Conservation (phyloP, 2,329 filamentous ascomycete genomes). For the Aspergillus thermomutatus region DNA sequence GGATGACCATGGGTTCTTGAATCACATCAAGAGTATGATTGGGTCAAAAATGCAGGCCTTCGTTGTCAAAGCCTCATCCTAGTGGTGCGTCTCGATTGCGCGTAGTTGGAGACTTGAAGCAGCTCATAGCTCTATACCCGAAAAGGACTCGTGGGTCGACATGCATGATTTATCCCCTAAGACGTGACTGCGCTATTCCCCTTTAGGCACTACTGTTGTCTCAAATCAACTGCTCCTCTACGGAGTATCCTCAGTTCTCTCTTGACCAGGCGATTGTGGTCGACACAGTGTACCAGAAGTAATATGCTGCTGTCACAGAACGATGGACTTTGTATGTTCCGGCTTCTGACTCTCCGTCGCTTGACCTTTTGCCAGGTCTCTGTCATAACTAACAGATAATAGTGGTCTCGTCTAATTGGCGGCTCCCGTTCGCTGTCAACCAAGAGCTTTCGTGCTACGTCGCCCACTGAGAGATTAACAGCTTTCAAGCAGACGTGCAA, state of each 20-base stretch:
- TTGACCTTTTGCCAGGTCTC: neutral
- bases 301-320: constrained; percentile 31
- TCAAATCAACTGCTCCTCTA: neutral
- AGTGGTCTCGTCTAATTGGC: constrained; percentile 63
- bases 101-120: neutral
- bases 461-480: constrained; percentile 58
- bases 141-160: neutral
- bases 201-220: neutral
- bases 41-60: neutral
- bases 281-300: constrained; percentile 13
- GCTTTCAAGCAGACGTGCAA: constrained; percentile 62
- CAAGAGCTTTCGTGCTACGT: constrained; percentile 51
- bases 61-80: neutral
- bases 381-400: constrained; percentile 6
- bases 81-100: neutral
- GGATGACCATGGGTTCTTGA: neutral
- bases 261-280: constrained; percentile 7
- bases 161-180: neutral
- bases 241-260: constrained; percentile 8
- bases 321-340: constrained; percentile 46
- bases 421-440: constrained; percentile 46
- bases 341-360: neutral
- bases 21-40: neutral
- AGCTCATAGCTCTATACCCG: constrained; percentile 5
- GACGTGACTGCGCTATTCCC: neutral